phyloP scores from a whole-genome alignment of 1,284 basidiomycete species.

The Puccinia coronata region DNA sequence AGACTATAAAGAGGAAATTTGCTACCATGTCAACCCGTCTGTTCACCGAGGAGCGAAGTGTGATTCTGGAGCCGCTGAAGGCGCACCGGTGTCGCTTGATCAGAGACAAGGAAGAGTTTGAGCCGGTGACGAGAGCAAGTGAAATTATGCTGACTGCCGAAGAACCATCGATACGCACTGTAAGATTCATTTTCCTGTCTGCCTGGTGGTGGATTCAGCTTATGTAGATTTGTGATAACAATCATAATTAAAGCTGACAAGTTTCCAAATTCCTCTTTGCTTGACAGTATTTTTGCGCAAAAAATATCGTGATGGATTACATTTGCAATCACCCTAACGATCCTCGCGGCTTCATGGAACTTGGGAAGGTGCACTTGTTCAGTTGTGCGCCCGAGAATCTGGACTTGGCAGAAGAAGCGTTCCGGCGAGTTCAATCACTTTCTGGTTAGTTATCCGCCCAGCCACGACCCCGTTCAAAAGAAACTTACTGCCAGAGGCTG shows the following conservation, averaged over 20 bases:
- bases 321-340: constrained; percentile 22
- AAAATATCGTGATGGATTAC: constrained; percentile 2
- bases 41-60: constrained; percentile 27
- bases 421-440: constrained; percentile 17
- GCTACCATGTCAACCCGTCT: constrained; percentile 14
- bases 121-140: constrained; percentile 12
- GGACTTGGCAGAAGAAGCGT: constrained; percentile 32
- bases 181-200: background rate
- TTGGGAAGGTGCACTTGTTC: constrained; percentile 34
- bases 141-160: constrained; percentile 30
- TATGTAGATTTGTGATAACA: background rate
- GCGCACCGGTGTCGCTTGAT: constrained; percentile 2
- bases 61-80: constrained; percentile 28
- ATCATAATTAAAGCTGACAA: background rate
- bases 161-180: constrained; percentile 42
- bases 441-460: constrained; percentile 12
- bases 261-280: background rate
- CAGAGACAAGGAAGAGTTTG: constrained; percentile 19
- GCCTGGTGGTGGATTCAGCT: background rate
- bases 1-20: background rate
- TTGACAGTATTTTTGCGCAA: constrained; percentile 28
- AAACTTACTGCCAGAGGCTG: background rate
- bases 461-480: background rate
- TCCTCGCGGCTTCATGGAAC: constrained; percentile 37
- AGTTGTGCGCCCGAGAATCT: constrained; percentile 32